Conservation (phyloP, 345 rosid species). For the Eucalyptus polyanthemos region DNA sequence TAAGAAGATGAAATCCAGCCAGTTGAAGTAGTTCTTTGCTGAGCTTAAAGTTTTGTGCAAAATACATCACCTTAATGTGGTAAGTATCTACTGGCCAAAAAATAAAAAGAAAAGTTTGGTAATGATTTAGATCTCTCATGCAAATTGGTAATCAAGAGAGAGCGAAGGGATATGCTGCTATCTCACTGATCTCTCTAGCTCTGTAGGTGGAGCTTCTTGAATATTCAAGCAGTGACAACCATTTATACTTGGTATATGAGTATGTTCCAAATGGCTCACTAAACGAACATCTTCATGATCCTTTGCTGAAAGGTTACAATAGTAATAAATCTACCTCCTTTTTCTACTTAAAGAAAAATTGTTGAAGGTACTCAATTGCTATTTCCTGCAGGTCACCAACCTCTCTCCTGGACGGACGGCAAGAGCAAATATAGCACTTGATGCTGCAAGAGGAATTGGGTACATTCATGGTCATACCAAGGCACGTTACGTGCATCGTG, state of each 20-base stretch:
- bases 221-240: too few species aligned
- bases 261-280: conserved; percentile 43
- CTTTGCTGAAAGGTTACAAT: conserved; percentile 28
- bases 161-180: too few species aligned
- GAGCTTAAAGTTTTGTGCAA: too few species aligned
- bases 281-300: conserved; percentile 52
- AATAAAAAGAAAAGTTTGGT: too few species aligned
- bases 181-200: too few species aligned
- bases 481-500: conserved; percentile 45
- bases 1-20: too few species aligned
- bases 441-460: conserved; percentile 48
- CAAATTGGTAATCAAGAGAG: too few species aligned
- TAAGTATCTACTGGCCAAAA: too few species aligned
- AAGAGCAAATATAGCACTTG: conserved; percentile 55
- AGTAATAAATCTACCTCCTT: not conserved
- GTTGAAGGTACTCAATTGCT: not conserved
- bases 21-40: too few species aligned
- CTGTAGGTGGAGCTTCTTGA: too few species aligned
- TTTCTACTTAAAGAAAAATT: not conserved
- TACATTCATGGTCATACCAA: conserved; percentile 66
- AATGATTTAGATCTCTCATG: too few species aligned
- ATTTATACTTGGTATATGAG: not conserved
- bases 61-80: too few species aligned
- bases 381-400: conserved; percentile 19
- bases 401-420: conserved; percentile 36